Base-by-base conservation (phyloP, 1,284 basidiomycete species). In the Athelia sp. region DNA sequence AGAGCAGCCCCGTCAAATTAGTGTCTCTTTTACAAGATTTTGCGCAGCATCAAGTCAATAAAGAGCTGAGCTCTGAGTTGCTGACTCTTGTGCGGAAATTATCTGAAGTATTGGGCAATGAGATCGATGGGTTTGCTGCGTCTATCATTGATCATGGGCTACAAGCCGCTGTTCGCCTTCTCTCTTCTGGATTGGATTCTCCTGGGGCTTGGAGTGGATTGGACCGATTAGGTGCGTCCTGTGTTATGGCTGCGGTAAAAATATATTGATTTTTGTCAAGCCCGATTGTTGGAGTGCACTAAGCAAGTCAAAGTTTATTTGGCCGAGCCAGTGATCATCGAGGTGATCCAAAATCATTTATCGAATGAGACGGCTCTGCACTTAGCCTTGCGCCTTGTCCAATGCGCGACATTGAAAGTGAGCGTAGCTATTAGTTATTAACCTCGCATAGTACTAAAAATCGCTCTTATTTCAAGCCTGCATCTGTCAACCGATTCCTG, bases 281-380 rank as follows among this genome's bases (percentile, higher is more conserved):
- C 58, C 15, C 46, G 50, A 8, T 52, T 79, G 23, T 46, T 67
- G 17, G 57, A 56, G 45, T 54, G 45, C 2, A 55, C 65, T 4
- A 53, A 65, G 17, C 54, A 55, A 40, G 65, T 82, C 32, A 86
- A 84, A 54, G 56, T 74, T 1, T 78, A 86, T 55, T 65, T 87
- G 6, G 82, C 81, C 0, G 94, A 98, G 52, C 85, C 90, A 0
- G 68, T 93, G 21, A 60, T 96, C 31, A 77, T 78, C 4, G 80
- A 82, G 0, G 74, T 81, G 2, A 69, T 90, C 32, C 84, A 85
- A 56, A 72, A 80, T 52, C 74, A 79, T 14, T 65, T 93, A 11
- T 60, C 67, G 0, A 71, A 76, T 43, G 36, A 57, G 0, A 54
- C 57, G 10, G 75, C 74, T 8, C 58, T 91, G 4, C 58, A 68